Evolutionary conservation across 2,329 filamentous ascomycete genomes (phyloP).

Genomic region (Capronia coronata): DNA sequence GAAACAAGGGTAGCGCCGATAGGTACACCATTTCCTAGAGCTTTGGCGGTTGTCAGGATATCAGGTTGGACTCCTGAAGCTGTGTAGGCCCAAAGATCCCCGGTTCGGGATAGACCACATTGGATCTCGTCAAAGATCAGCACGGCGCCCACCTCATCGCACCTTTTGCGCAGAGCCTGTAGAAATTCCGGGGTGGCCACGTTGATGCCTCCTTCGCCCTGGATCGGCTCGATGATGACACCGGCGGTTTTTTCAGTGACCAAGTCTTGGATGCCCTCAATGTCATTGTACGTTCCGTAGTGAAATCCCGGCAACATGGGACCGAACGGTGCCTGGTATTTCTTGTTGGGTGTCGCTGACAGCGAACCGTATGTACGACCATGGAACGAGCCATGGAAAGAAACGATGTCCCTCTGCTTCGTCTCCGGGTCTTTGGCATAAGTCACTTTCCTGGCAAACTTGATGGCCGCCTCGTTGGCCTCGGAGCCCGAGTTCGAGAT

Average conservation of each 20-base stretch:
- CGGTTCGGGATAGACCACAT: constrained; percentile 82
- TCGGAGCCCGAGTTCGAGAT: constrained; percentile 95
- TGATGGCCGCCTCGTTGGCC: constrained; percentile 95
- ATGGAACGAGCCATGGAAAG: constrained; percentile 89
- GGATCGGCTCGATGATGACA: constrained; percentile 94
- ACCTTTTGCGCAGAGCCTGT: constrained; percentile 71
- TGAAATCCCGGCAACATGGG: constrained; percentile 93
- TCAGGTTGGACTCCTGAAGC: constrained; percentile 69
- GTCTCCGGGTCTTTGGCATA: constrained; percentile 66
- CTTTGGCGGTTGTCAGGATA: constrained; percentile 89
- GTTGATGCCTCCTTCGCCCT: constrained; percentile 91
- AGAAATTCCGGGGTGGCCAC: constrained; percentile 79
- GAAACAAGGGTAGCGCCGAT: constrained; percentile 75
- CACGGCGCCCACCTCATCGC: constrained; percentile 78
- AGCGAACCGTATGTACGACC: constrained; percentile 92
- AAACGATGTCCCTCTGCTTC: constrained; percentile 75
- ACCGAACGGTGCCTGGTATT: constrained; percentile 91
- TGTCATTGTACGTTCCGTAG: constrained; percentile 80
- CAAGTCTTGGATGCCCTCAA: constrained; percentile 61
- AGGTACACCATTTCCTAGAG: constrained; percentile 91
- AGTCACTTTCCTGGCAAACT: constrained; percentile 89
- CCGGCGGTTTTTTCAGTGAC: constrained; percentile 84
- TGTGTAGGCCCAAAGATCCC: constrained; percentile 79
- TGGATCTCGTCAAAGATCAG: constrained; percentile 97
- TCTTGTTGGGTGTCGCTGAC: constrained; percentile 94